phyloP scores from a whole-genome alignment of 306 rosid genomes.

The Prunus campanulata region DNA sequence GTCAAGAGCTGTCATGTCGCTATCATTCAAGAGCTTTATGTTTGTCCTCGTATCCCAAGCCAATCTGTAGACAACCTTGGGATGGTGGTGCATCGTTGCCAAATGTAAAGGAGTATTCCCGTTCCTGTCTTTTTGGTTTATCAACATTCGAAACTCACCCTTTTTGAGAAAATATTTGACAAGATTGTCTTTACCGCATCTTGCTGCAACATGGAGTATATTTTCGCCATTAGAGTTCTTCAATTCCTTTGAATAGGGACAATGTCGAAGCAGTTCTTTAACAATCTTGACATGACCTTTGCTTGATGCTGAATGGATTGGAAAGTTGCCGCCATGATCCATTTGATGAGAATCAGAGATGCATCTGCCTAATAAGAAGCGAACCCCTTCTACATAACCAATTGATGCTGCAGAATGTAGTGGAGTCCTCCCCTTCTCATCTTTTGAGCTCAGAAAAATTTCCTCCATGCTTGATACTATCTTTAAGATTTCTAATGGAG shows the following conservation, averaged over 20 bases:
- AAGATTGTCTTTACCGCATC: conserved; percentile 9
- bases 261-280: background rate
- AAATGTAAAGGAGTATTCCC: conserved; percentile 39
- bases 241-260: conserved; percentile 11
- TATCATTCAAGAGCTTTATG: background rate
- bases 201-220: conserved; percentile 11
- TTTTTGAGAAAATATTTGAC: conserved; percentile 3
- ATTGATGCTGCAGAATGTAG: conserved; percentile 25
- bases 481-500: background rate
- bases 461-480: background rate
- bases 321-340: conserved; percentile 13
- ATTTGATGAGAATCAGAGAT: background rate
- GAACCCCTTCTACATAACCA: conserved; percentile 32
- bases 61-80: background rate
- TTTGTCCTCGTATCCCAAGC: conserved; percentile 8
- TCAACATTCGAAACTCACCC: background rate
- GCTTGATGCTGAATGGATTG: conserved; percentile 10
- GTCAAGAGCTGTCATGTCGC: background rate
- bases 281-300: conserved; percentile 4
- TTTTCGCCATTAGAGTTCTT: background rate
- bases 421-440: background rate
- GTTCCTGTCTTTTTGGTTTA: conserved; percentile 8
- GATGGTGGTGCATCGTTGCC: conserved; percentile 5
- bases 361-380: background rate
- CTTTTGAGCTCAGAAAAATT: background rate